Percentiles rank a stretch among this genome's conserved stretches.
Evolutionary conservation across 2,329 filamentous ascomycete species (phyloP).

Genomic region (Stagonosporopsis vannaccii): DNA sequence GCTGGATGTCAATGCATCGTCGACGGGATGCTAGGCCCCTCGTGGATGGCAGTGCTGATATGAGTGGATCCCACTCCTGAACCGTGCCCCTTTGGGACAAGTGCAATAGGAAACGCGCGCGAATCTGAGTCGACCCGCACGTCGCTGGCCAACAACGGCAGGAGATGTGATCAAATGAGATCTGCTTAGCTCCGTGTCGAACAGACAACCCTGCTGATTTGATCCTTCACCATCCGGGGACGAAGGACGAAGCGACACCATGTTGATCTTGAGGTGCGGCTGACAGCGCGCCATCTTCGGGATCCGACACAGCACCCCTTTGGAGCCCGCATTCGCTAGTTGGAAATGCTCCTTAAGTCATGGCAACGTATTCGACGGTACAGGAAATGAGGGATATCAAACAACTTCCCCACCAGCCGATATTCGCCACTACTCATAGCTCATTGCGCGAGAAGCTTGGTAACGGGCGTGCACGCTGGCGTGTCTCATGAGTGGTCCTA

Average conservation of each 20-base stretch:
- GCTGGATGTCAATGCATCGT: constrained; percentile 10
- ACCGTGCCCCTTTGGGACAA: constrained; percentile 12
- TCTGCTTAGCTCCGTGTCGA: constrained; percentile 23
- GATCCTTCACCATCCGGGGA: constrained; percentile 11
- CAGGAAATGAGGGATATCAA: constrained; percentile 41
- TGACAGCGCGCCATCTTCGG: constrained; percentile 3
- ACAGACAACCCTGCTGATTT: constrained; percentile 19
- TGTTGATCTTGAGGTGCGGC: constrained; percentile 3
- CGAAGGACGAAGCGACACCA: constrained; percentile 12
- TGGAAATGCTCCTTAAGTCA: constrained; percentile 13
- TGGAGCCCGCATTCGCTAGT: neutral
- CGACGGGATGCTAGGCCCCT: constrained; percentile 17
- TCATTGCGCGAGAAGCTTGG: constrained; percentile 31
- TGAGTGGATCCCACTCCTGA: constrained; percentile 21
- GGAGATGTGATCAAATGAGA: constrained; percentile 22
- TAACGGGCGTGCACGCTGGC: constrained; percentile 33
- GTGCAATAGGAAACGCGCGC: constrained; percentile 30
- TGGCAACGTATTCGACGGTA: constrained; percentile 4
- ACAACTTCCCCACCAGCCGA: constrained; percentile 28
- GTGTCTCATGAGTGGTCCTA: constrained; percentile 40
- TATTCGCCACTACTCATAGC: constrained; percentile 35
- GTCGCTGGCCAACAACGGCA: constrained; percentile 25
- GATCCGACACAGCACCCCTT: neutral
- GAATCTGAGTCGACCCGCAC: constrained; percentile 21
- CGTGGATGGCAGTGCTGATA: constrained; percentile 10